Conservation (phyloP, 2,329 filamentous ascomycete species). For the Diaporthe eres region DNA sequence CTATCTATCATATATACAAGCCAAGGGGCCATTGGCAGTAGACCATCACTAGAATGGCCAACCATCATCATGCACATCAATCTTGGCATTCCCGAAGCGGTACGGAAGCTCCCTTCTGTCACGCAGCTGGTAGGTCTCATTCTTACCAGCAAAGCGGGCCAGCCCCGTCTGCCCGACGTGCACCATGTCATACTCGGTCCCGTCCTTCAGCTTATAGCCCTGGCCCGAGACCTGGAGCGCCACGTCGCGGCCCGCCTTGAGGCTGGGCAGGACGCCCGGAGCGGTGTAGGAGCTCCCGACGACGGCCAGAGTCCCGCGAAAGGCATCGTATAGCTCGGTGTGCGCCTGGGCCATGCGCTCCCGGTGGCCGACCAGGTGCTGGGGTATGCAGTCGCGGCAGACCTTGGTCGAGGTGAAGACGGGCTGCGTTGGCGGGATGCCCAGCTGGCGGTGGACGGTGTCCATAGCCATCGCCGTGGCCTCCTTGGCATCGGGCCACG, state of each 20-base stretch:
- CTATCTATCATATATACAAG: constrained; percentile 3
- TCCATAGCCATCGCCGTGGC: constrained; percentile 78
- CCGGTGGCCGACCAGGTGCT: constrained; percentile 86
- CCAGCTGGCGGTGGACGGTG: constrained; percentile 81
- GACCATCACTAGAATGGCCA: background rate
- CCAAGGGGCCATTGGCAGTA: background rate
- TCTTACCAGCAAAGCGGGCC: constrained; percentile 46
- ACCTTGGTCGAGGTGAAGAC: constrained; percentile 71
- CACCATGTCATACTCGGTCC: constrained; percentile 20
- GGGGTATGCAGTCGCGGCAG: constrained; percentile 84
- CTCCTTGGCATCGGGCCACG: constrained; percentile 75
- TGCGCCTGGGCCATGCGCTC: constrained; percentile 71
- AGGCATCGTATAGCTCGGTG: constrained; percentile 67
- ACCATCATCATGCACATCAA: background rate
- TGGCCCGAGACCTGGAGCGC: constrained; percentile 54
- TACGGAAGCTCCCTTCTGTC: constrained; percentile 19
- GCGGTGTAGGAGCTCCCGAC: constrained; percentile 68
- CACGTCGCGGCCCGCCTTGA: constrained; percentile 65
- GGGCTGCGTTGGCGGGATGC: constrained; percentile 69
- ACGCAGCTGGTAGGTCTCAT: constrained; percentile 35
- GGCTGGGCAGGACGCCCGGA: constrained; percentile 65
- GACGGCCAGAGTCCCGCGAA: constrained; percentile 75
- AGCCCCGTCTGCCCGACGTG: constrained; percentile 54
- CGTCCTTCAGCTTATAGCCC: constrained; percentile 30
- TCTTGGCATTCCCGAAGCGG: constrained; percentile 28